Conservation (phyloP, 2,329 filamentous ascomycete genomes). For the Massarina eburnea region DNA sequence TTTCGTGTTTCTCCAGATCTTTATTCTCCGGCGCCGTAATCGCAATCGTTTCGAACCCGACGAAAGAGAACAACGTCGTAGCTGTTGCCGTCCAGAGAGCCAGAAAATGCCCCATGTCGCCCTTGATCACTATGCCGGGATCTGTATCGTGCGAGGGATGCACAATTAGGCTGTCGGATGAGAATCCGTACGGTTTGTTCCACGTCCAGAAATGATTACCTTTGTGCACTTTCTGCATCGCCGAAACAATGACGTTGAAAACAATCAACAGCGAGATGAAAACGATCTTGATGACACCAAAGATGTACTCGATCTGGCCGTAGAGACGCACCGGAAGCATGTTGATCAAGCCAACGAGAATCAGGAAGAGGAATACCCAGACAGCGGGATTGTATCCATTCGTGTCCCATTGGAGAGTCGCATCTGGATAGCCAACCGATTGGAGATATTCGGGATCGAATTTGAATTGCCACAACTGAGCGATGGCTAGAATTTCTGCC, state of each 20-base stretch:
- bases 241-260: slow-evolving; percentile 46
- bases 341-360: slow-evolving; percentile 76
- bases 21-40: slow-evolving; percentile 50
- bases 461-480: slow-evolving; percentile 46
- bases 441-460: slow-evolving; percentile 37
- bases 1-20: slow-evolving; percentile 45
- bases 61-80: slow-evolving; percentile 47
- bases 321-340: slow-evolving; percentile 84
- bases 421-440: slow-evolving; percentile 36
- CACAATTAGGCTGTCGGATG: slow-evolving; percentile 29
- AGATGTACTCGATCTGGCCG: slow-evolving; percentile 83
- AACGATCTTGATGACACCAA: slow-evolving; percentile 79
- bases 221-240: slow-evolving; percentile 25
- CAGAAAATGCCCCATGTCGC: slow-evolving; percentile 33
- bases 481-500: slow-evolving; percentile 44
- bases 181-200: slow-evolving; percentile 37
- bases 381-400: slow-evolving; percentile 46
- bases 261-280: slow-evolving; percentile 47
- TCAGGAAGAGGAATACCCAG: slow-evolving; percentile 79
- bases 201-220: slow-evolving; percentile 37
- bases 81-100: slow-evolving; percentile 47
- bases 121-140: slow-evolving; percentile 30
- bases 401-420: slow-evolving; percentile 73
- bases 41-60: slow-evolving; percentile 48
- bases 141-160: slow-evolving; percentile 20